A percentile compares a stretch with the other conserved stretches of the same genome.
These are phyloP conservation scores for Colletotrichum cuscutae DNA, from an alignment of 2,329 filamentous ascomycete species.

Conservation along the genomic window DNA sequence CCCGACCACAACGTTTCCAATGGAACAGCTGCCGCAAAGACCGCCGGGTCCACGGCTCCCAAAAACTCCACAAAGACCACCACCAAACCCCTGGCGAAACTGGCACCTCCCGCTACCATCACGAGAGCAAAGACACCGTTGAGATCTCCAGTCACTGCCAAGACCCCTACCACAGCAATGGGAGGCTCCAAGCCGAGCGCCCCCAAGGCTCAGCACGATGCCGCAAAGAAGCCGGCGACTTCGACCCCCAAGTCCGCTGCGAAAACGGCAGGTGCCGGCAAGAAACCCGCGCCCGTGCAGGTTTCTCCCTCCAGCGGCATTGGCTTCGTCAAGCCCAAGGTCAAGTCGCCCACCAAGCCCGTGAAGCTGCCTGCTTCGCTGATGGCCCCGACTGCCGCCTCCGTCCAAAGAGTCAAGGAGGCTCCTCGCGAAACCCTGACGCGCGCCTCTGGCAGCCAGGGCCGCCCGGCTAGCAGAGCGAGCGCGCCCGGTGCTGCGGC, in stretches of 20 bases:
- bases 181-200: constrained; percentile 39
- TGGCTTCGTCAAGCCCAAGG: constrained; percentile 67
- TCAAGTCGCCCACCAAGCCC: constrained; percentile 76
- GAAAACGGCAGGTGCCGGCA: constrained; percentile 47
- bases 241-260: constrained; percentile 40
- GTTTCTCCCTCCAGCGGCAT: constrained; percentile 49
- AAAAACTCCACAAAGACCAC: constrained; percentile 38
- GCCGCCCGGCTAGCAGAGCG: constrained; percentile 58
- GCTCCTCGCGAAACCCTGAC: constrained; percentile 39
- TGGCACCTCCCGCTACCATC: constrained; percentile 35
- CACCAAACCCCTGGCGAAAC: constrained; percentile 45
- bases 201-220: constrained; percentile 39
- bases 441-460: constrained; percentile 41
- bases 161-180: constrained; percentile 50
- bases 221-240: constrained; percentile 41
- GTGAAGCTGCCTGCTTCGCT: constrained; percentile 74
- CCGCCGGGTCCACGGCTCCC: constrained; percentile 34
- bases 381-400: constrained; percentile 76
- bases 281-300: constrained; percentile 57
- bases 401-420: constrained; percentile 67
- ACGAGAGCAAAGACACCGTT: constrained; percentile 44
- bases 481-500: constrained; percentile 46
- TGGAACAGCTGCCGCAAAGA: constrained; percentile 40
- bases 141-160: constrained; percentile 51
- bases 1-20: constrained; percentile 35